Evolutionary conservation across 228 moss, liverwort and hornwort genomes (phyloP).

Genomic region (Sphagnum magellanicum): DNA sequence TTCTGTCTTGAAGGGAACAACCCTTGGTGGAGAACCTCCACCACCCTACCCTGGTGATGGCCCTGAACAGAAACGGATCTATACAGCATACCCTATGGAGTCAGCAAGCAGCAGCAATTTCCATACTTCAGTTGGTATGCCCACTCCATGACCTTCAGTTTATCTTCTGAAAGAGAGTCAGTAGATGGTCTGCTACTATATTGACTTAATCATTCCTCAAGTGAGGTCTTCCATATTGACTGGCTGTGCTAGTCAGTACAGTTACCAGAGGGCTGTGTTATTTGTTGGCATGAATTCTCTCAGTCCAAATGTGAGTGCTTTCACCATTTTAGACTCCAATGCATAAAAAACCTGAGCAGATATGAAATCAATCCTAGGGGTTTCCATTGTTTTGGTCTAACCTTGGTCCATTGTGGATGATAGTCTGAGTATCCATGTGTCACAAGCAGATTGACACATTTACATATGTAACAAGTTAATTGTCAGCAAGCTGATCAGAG

Average conservation of each 20-base stretch:
- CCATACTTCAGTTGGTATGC: constrained; percentile 7
- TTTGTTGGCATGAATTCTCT: no score
- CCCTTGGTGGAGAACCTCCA: neutral
- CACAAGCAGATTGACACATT: no score
- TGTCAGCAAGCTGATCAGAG: no score
- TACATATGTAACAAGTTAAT: no score
- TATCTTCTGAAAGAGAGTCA: neutral
- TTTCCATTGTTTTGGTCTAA: no score
- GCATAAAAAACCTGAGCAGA: no score
- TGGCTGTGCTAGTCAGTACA: neutral
- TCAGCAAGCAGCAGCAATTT: neutral
- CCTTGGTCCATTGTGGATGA: no score
- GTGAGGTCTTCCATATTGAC: neutral
- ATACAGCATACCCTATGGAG: neutral
- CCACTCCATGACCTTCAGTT: constrained; percentile 7
- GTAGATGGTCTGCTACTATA: neutral
- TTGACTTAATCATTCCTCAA: neutral
- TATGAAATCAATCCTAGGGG: no score
- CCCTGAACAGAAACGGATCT: neutral
- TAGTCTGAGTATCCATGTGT: no score
- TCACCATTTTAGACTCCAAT: no score
- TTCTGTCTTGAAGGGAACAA: neutral
- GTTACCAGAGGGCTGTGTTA: neutral
- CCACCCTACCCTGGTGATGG: neutral
- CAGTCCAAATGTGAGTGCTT: no score